phyloP scores from a whole-genome alignment of 768 basidiomycete genomes.

The Phanerochaete carnosa region DNA sequence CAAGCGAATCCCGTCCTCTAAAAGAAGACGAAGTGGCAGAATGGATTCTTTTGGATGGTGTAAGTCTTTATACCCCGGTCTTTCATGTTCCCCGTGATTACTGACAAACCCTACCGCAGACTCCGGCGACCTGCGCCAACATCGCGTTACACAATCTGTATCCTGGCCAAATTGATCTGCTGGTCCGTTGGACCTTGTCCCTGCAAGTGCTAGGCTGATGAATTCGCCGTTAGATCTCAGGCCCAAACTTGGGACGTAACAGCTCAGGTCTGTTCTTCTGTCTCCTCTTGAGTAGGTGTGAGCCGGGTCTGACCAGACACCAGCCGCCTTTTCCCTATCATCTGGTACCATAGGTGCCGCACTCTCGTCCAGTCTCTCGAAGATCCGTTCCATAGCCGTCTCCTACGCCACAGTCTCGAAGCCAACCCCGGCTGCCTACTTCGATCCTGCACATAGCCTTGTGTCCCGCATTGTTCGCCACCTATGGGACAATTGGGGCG shows the following conservation, averaged over 20 bases:
- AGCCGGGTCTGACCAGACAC: neutral
- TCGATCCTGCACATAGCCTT: constrained; percentile 72
- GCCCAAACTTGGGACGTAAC: constrained; percentile 84
- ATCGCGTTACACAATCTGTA: constrained; percentile 89
- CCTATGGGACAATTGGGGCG: constrained; percentile 86
- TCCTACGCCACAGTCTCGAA: constrained; percentile 81
- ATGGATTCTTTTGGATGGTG: constrained; percentile 90
- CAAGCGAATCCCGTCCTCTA: constrained; percentile 57
- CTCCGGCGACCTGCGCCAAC: constrained; percentile 90
- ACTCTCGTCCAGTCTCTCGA: constrained; percentile 71
- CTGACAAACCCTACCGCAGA: constrained; percentile 38
- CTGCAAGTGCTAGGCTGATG: neutral
- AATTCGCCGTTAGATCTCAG: constrained; percentile 56
- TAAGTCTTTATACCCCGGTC: constrained; percentile 33
- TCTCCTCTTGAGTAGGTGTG: neutral
- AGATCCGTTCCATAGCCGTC: constrained; percentile 75
- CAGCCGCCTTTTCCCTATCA: constrained; percentile 84
- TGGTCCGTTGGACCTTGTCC: constrained; percentile 43
- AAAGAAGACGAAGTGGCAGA: constrained; percentile 78
- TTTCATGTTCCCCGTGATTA: neutral
- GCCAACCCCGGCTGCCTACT: constrained; percentile 56
- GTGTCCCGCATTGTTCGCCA: constrained; percentile 63
- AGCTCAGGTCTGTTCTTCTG: constrained; percentile 55
- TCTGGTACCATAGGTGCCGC: constrained; percentile 94
- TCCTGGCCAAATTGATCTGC: constrained; percentile 83